Evolutionary conservation across 768 basidiomycete species (phyloP).

Genomic region (Macrolepiota dolichaula): DNA sequence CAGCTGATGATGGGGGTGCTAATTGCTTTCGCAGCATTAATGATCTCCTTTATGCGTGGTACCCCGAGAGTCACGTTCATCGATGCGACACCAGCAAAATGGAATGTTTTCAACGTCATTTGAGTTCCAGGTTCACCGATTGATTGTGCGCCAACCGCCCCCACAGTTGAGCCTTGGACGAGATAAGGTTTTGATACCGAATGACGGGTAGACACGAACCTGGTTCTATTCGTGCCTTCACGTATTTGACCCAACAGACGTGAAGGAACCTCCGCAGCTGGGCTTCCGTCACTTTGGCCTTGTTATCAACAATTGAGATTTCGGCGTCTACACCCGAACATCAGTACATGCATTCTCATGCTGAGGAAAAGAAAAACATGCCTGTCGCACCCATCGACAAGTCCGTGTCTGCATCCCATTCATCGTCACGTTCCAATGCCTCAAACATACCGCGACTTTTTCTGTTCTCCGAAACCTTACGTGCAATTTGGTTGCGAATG

Average conservation of each 20-base stretch:
- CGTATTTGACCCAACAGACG: constrained; percentile 89
- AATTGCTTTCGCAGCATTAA: constrained; percentile 97
- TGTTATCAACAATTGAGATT: constrained; percentile 81
- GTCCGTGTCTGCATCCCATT: constrained; percentile 79
- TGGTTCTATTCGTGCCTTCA: constrained; percentile 95
- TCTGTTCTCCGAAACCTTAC: constrained; percentile 63
- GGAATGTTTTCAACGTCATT: constrained; percentile 99
- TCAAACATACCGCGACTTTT: constrained; percentile 79
- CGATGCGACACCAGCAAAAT: constrained; percentile 99
- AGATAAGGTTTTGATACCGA: not conserved
- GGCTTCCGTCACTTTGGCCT: constrained; percentile 78
- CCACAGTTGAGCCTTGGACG: constrained; percentile 85
- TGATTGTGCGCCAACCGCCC: constrained; percentile 97
- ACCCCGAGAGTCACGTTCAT: constrained; percentile 99
- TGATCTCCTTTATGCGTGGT: constrained; percentile 99
- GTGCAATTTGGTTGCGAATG: constrained; percentile 62
- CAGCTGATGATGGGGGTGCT: constrained; percentile 99
- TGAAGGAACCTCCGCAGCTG: constrained; percentile 81
- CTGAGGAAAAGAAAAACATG: constrained; percentile 28
- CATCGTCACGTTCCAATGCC: constrained; percentile 67
- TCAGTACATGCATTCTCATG: not conserved
- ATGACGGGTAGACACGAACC: constrained; percentile 37
- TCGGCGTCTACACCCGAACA: constrained; percentile 46
- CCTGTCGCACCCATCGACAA: constrained; percentile 72
- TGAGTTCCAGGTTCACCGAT: constrained; percentile 99